These are phyloP conservation scores for Turritis glabra DNA, from an alignment of 345 rosid genomes.

Conservation along the genomic window DNA sequence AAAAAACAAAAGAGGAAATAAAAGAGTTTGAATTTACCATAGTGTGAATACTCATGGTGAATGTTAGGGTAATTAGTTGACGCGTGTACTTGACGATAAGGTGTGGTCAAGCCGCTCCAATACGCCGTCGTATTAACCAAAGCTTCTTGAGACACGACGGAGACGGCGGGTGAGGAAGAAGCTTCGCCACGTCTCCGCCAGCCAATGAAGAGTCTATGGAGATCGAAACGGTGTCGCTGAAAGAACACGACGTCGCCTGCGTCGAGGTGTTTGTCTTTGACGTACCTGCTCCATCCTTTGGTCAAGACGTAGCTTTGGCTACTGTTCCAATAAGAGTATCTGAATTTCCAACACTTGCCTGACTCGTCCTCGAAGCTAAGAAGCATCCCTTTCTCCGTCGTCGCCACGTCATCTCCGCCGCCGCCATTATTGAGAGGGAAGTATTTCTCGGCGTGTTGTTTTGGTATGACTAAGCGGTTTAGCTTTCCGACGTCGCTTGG, in stretches of 20 bases:
- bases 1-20: not conserved
- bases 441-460: conserved; percentile 88
- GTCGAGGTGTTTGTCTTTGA: conserved; percentile 75
- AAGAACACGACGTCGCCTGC: conserved; percentile 80
- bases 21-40: conserved; percentile 51
- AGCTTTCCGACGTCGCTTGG: conserved; percentile 94
- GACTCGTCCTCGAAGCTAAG: conserved; percentile 85
- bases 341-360: conserved; percentile 75
- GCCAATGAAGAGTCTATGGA: conserved; percentile 62
- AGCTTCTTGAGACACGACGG: conserved; percentile 29
- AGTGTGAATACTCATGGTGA: conserved; percentile 62
- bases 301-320: conserved; percentile 92
- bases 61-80: conserved; percentile 36
- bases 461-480: conserved; percentile 88
- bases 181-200: conserved; percentile 57
- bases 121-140: conserved; percentile 22
- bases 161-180: conserved; percentile 20
- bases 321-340: conserved; percentile 82
- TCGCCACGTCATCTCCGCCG: conserved; percentile 19
- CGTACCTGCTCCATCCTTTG: conserved; percentile 92
- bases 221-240: conserved; percentile 52
- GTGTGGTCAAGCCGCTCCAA: conserved; percentile 32
- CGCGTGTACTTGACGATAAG: conserved; percentile 44
- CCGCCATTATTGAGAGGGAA: conserved; percentile 55
- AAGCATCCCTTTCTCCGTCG: conserved; percentile 48